These are phyloP conservation scores for Nigrograna mackinnonii DNA, from an alignment of 2,329 filamentous ascomycete genomes.

Conservation along the genomic window DNA sequence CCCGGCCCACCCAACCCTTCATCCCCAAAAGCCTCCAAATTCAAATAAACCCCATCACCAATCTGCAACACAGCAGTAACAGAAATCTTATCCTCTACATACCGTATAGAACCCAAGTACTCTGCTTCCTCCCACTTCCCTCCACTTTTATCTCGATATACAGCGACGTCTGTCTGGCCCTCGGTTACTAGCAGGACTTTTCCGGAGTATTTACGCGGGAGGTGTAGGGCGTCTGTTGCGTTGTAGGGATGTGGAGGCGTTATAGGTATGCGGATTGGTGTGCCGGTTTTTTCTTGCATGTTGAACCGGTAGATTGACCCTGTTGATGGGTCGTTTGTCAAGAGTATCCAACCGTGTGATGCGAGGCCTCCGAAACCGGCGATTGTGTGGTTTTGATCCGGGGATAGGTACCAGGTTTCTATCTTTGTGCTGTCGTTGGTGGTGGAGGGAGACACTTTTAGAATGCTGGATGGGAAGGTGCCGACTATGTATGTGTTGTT, in stretches of 20 bases:
- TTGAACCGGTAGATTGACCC: neutral
- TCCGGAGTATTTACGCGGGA: constrained; percentile 13
- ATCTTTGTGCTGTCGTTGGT: neutral
- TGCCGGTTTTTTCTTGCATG: neutral
- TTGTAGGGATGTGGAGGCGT: constrained; percentile 2
- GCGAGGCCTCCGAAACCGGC: constrained; percentile 9
- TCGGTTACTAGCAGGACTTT: constrained; percentile 13
- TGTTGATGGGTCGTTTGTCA: constrained; percentile 6
- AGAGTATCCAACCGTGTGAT: constrained; percentile 3
- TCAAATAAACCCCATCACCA: constrained; percentile 10
- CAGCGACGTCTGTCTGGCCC: too few relatives aligned
- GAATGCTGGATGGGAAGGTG: constrained; percentile 9
- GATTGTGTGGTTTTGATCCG: constrained; percentile 2
- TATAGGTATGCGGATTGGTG: constrained; percentile 1
- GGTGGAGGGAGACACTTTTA: too few relatives aligned
- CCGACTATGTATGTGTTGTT: constrained; percentile 15
- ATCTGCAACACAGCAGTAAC: constrained; percentile 12
- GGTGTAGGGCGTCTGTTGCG: constrained; percentile 8
- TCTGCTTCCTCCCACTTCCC: constrained; percentile 12
- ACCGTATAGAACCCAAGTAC: constrained; percentile 6
- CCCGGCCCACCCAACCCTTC: too few relatives aligned
- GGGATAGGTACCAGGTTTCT: constrained; percentile 2
- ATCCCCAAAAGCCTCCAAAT: constrained; percentile 10
- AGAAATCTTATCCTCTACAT: neutral
- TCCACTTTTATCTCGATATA: too few relatives aligned